Evolutionary conservation across 768 basidiomycete genomes (phyloP).

Genomic region (Cystofilobasidium bisporidii): DNA sequence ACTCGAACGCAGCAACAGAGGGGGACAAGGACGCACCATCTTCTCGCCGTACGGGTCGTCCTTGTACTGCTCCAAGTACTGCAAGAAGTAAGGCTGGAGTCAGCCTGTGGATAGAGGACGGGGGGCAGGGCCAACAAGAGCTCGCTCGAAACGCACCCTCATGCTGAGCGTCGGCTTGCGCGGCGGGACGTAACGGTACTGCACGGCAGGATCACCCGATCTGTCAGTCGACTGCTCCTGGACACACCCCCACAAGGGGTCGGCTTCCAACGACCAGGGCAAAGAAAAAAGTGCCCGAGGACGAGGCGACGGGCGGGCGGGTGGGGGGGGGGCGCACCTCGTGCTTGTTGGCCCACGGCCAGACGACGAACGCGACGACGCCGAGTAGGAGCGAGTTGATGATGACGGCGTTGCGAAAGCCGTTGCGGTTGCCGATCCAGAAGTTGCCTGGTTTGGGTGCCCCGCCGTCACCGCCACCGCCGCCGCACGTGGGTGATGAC

Average conservation of each 20-base stretch:
- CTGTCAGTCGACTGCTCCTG: too few species aligned
- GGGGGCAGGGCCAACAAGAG: too few species aligned
- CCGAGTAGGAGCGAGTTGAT: neutral
- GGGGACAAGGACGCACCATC: slow-evolving; percentile 6
- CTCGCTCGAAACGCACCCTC: neutral
- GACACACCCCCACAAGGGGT: too few species aligned
- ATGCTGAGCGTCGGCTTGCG: neutral
- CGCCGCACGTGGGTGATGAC: neutral
- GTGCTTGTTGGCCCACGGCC: neutral
- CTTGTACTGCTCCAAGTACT: neutral
- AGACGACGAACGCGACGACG: neutral
- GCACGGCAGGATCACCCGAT: too few species aligned
- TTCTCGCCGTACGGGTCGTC: slow-evolving; percentile 5
- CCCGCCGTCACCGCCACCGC: too few species aligned
- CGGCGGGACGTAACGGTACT: neutral
- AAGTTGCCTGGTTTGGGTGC: neutral
- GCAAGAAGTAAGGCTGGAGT: neutral
- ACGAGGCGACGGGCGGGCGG: too few species aligned
- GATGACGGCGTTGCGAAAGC: neutral
- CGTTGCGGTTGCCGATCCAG: slow-evolving; percentile 1
- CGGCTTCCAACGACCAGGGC: too few species aligned
- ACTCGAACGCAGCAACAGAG: too few species aligned
- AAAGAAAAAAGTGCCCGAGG: neutral
- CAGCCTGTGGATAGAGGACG: neutral
- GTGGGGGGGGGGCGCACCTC: neutral